These are phyloP conservation scores for Yarrowia deformans DNA, from an alignment of 805 yeast genomes.

Conservation along the genomic window DNA sequence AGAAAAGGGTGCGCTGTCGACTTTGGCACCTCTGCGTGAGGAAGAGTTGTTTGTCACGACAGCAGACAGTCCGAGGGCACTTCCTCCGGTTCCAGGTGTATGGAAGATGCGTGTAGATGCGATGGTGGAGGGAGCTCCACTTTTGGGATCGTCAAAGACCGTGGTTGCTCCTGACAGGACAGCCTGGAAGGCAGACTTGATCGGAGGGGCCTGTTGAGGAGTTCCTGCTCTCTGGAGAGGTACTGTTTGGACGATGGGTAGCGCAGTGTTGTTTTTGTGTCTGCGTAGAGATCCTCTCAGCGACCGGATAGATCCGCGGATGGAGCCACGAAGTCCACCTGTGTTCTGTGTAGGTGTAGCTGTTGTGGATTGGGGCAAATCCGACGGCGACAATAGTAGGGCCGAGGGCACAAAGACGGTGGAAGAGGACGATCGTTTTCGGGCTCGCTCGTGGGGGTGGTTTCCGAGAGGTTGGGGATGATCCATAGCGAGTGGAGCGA, in stretches of 20 bases:
- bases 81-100: conserved; percentile 19
- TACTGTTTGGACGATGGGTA: conserved; percentile 4
- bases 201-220: not conserved
- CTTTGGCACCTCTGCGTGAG: not conserved
- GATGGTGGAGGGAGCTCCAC: conserved; percentile 22
- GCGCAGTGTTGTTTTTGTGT: conserved; percentile 15
- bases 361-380: not conserved
- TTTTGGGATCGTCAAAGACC: conserved; percentile 20
- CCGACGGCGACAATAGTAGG: not conserved
- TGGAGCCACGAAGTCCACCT: conserved; percentile 16
- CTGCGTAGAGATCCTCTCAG: conserved; percentile 23
- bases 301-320: conserved; percentile 27
- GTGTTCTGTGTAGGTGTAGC: conserved; percentile 7
- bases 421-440: conserved; percentile 6
- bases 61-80: not conserved
- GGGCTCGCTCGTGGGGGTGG: not conserved
- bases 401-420: conserved; percentile 2
- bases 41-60: not conserved
- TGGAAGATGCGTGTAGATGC: conserved; percentile 20
- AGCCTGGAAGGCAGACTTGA: conserved; percentile 3
- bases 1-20: not conserved
- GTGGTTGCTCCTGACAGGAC: conserved; percentile 17
- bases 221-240: conserved; percentile 18
- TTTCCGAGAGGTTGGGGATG: not conserved
- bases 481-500: conserved; percentile 33